phyloP scores from a whole-genome alignment of 2,329 filamentous ascomycete species.

The Paramyrothecium sp. region DNA sequence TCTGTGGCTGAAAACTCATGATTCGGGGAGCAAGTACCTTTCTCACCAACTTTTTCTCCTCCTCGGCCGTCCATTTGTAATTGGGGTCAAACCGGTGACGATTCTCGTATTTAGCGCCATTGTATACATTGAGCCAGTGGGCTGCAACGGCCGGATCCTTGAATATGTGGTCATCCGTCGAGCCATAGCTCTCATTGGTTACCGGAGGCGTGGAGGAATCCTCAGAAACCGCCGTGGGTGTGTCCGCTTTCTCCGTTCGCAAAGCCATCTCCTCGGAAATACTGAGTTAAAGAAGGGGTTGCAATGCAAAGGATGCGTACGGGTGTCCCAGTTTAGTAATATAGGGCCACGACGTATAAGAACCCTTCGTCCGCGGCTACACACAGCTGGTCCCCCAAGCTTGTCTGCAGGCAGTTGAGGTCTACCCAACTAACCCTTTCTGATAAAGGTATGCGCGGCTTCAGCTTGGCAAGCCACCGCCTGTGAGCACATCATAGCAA shows the following conservation, averaged over 20 bases:
- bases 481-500: too few species aligned
- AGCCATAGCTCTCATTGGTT: conserved; percentile 2
- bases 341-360: too few species aligned
- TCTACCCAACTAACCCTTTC: too few species aligned
- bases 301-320: too few species aligned
- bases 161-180: conserved; percentile 40
- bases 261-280: neutral
- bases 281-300: neutral
- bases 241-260: neutral
- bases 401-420: too few species aligned
- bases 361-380: too few species aligned
- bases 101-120: conserved; percentile 58
- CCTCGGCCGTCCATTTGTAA: conserved; percentile 42
- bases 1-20: neutral
- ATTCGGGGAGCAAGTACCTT: conserved; percentile 28
- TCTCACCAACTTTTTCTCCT: conserved; percentile 43
- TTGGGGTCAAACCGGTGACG: conserved; percentile 55
- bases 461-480: too few species aligned
- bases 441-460: too few species aligned
- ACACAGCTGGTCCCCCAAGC: too few species aligned
- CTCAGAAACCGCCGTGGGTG: neutral
- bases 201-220: neutral
- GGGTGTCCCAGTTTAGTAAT: too few species aligned
- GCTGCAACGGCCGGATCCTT: conserved; percentile 48
- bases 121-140: conserved; percentile 53